Base-by-base conservation (phyloP, 2,329 filamentous ascomycete species). In the Beauveria caledonica region DNA sequence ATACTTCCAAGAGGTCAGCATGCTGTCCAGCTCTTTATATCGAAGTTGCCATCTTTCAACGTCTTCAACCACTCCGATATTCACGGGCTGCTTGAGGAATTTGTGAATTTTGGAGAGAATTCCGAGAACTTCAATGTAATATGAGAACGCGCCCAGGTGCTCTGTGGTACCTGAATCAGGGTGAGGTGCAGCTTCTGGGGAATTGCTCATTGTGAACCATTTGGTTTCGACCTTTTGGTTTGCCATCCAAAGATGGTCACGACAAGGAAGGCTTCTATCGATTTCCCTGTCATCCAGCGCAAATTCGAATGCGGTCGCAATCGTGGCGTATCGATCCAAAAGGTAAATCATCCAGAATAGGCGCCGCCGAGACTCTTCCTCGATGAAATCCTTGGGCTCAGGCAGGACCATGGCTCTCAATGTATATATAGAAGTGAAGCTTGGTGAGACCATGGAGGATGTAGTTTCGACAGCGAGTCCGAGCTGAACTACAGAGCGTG, bases 261-360 rank as follows among this genome's bases (percentile, higher is more conserved):
- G 86, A 68, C 92, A 97, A 1, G 92, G 92, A 8, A 97, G 76
- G 54, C 85, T 89, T 25, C 92, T 84, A 69, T 96, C 92, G 49
- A 96, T 93, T 68, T 96, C 92, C 69, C 88, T 90, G 68, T 96
- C 91, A 65, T 93, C 87, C 19, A 97, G 76, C 0, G 90, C 90
- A 70, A 96, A 96, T 66, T 96, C 91, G 66, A 96, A 96, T 0
- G 92, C 91, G 0, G 92, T 96, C 0, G 91, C 88, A 60, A 96
- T 87, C 0, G 92, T 96, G 1, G 91, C 91, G 69, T 96, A 96
- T 54, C 92, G 83, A 70, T 97, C 92, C 6, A 97, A 80, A 13
- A 96, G 76, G 69, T 96, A 97, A 11, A 96, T 86, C 86, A 95
- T 93, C 92, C 92, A 97, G 72, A 97, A 96, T 1, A 96, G 77